Evolutionary conservation across 352 stramenopile genomes (phyloP).

Genomic region (Albugo candida): DNA sequence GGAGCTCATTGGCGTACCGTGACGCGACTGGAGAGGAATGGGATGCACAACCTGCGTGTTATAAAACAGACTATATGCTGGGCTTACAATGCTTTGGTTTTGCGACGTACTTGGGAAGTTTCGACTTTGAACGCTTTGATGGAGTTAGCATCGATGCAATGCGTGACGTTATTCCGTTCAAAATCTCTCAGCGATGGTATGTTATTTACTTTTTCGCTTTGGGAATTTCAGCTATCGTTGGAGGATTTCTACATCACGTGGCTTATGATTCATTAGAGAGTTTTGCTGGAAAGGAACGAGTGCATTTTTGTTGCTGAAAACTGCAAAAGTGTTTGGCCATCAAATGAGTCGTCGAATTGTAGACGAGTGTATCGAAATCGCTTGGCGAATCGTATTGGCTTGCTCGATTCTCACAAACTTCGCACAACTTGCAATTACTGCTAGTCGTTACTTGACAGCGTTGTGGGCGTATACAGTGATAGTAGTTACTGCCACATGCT

Average conservation of each 20-base stretch:
- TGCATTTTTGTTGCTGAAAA: slow-evolving; percentile 26
- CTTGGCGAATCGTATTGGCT: slow-evolving; percentile 67
- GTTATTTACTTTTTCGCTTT: slow-evolving; percentile 76
- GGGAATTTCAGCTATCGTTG: slow-evolving; percentile 57
- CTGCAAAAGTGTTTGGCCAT: slow-evolving; percentile 49
- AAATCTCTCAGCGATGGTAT: slow-evolving; percentile 44
- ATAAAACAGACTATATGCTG: slow-evolving; percentile 76
- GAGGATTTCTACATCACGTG: slow-evolving; percentile 60
- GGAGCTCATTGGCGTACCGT: slow-evolving; percentile 59
- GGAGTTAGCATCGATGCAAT: slow-evolving; percentile 5
- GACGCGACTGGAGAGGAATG: slow-evolving; percentile 55
- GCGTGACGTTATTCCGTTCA: too few relatives aligned
- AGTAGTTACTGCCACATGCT: slow-evolving; percentile 30
- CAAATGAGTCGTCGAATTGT: slow-evolving; percentile 45
- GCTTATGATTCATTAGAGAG: slow-evolving; percentile 53
- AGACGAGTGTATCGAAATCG: slow-evolving; percentile 43
- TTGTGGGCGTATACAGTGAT: slow-evolving; percentile 64
- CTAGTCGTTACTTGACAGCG: slow-evolving; percentile 49
- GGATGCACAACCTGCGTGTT: slow-evolving; percentile 71
- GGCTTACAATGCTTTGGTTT: slow-evolving; percentile 70
- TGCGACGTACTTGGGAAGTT: slow-evolving; percentile 54
- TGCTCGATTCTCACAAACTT: slow-evolving; percentile 76
- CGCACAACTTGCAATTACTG: slow-evolving; percentile 48
- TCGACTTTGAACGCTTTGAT: slow-evolving; percentile 15
- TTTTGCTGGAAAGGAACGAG: slow-evolving; percentile 50